Conservation (phyloP, 306 rosid genomes). For the Ormosia emarginata region DNA sequence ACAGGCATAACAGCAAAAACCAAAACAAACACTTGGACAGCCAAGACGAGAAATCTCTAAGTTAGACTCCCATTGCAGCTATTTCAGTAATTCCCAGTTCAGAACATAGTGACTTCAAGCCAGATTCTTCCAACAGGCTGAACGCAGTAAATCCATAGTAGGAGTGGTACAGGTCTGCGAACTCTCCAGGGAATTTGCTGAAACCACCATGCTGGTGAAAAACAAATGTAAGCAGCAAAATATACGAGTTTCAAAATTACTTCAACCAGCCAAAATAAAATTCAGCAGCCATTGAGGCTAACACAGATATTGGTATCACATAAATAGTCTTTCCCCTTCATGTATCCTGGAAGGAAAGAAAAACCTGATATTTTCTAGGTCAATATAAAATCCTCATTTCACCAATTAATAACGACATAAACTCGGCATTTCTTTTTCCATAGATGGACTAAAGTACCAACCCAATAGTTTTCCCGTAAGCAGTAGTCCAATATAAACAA, state of each 20-base stretch:
- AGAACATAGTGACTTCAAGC: slow-evolving; percentile 54
- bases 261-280: background rate
- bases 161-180: slow-evolving; percentile 82
- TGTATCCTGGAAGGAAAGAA: background rate
- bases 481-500: background rate
- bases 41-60: background rate
- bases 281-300: background rate
- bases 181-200: slow-evolving; percentile 67
- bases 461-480: background rate
- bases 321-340: background rate
- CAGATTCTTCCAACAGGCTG: slow-evolving; percentile 77
- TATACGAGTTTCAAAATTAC: slow-evolving; percentile 15
- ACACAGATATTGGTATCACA: background rate
- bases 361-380: background rate
- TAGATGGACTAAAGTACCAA: background rate
- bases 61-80: slow-evolving; percentile 49
- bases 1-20: background rate
- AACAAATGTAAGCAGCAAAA: slow-evolving; percentile 25
- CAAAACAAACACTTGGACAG: background rate
- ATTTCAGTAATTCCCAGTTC: slow-evolving; percentile 62
- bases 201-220: slow-evolving; percentile 79
- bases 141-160: slow-evolving; percentile 80
- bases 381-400: slow-evolving; percentile 5
- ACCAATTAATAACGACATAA: background rate
- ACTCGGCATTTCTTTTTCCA: background rate